Percentiles rank a stretch among this genome's conserved stretches.
These are phyloP conservation scores for Jacaranda copaia DNA, from an alignment of 257 asterid species.

Conservation along the genomic window DNA sequence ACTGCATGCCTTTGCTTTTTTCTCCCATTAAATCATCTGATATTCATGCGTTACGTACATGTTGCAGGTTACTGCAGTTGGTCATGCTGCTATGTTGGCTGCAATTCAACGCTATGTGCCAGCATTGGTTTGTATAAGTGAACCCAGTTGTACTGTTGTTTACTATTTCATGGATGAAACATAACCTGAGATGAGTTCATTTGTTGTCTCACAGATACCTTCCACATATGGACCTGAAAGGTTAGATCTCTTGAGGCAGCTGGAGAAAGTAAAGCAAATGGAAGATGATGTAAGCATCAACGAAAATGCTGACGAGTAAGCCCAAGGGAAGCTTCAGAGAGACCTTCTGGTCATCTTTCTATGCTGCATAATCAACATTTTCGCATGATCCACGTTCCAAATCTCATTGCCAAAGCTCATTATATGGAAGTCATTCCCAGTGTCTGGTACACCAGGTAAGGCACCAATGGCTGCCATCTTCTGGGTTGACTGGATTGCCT, in stretches of 20 bases:
- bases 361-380: constrained; percentile 16
- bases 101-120: constrained; percentile 95
- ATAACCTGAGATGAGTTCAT: constrained; percentile 32
- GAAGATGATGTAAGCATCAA: constrained; percentile 61
- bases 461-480: constrained; percentile 74
- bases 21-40: constrained; percentile 37
- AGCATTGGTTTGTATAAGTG: constrained; percentile 62
- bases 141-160: constrained; percentile 13
- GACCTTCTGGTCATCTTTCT: not conserved
- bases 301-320: constrained; percentile 58
- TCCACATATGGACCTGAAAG: constrained; percentile 96
- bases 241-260: constrained; percentile 90
- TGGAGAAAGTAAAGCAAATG: constrained; percentile 91
- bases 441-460: constrained; percentile 64
- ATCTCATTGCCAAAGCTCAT: constrained; percentile 43
- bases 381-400: constrained; percentile 29
- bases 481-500: constrained; percentile 49
- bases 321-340: constrained; percentile 25
- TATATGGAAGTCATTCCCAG: constrained; percentile 60
- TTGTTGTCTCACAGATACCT: constrained; percentile 73
- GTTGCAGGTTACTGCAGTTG: constrained; percentile 95
- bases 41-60: constrained; percentile 23
- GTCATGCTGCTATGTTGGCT: constrained; percentile 97
- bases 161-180: constrained; percentile 13
- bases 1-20: constrained; percentile 1